These are phyloP conservation scores for Tetraselmis chui DNA, from an alignment of 139 green algal species.

Conservation along the genomic window DNA sequence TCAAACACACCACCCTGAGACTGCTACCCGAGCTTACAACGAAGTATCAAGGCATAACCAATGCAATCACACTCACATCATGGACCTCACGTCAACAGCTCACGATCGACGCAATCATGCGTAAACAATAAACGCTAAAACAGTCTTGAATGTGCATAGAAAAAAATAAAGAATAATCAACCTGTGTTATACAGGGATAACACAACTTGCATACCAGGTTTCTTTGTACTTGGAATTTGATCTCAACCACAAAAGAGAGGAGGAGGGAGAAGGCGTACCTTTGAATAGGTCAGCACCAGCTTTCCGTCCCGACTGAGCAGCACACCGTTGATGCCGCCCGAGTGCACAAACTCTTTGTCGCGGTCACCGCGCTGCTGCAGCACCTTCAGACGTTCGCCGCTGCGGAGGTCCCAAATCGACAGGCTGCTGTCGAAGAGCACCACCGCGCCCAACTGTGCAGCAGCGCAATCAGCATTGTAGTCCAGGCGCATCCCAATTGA, in stretches of 20 bases:
- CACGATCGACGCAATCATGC: background rate
- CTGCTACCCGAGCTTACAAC: no score
- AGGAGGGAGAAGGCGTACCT: background rate
- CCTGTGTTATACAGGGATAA: no score
- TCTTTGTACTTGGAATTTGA: no score
- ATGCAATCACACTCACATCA: no score
- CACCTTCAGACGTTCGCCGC: conserved; percentile 16
- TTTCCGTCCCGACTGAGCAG: background rate
- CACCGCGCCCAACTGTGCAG: conserved; percentile 14
- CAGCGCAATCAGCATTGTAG: background rate
- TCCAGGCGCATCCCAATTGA: no score
- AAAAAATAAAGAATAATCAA: no score
- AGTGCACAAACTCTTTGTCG: conserved; percentile 4
- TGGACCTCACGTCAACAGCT: no score
- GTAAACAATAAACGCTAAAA: no score
- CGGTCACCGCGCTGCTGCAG: conserved; percentile 51
- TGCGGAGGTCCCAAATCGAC: conserved; percentile 51
- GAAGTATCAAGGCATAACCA: no score
- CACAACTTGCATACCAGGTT: no score
- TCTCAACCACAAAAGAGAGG: background rate
- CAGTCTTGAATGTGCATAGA: no score
- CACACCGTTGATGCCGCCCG: background rate
- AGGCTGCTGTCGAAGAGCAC: conserved; percentile 58
- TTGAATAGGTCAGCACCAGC: background rate
- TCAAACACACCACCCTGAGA: no score